phyloP scores from a whole-genome alignment of 148 eudicot genomes.

The Linanthus parryae region DNA sequence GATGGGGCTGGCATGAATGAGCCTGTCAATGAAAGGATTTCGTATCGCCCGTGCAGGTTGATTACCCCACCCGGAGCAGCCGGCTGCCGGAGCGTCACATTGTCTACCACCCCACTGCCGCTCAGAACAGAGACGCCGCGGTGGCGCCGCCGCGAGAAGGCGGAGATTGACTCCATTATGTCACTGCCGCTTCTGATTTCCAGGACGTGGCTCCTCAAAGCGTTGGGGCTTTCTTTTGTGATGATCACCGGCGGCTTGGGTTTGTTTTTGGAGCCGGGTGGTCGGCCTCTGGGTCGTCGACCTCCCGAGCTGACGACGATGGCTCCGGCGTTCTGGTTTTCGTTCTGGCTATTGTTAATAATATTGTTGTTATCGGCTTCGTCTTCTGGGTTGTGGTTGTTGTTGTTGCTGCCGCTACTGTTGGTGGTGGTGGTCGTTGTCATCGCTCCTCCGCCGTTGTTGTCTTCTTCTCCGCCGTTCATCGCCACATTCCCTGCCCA shows the following conservation, averaged over 20 bases:
- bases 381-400: too few species aligned
- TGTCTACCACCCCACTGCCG: conserved; percentile 58
- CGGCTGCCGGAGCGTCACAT: conserved; percentile 60
- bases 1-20: conserved; percentile 68
- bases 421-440: too few species aligned
- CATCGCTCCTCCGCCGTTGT: too few species aligned
- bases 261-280: conserved; percentile 69
- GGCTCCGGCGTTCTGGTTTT: too few species aligned
- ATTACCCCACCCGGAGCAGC: conserved; percentile 58
- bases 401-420: too few species aligned
- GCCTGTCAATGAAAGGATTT: conserved; percentile 59
- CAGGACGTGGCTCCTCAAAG: conserved; percentile 56
- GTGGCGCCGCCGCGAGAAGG: conserved; percentile 51
- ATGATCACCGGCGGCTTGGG: conserved; percentile 65
- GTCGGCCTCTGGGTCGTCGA: conserved; percentile 73
- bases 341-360: too few species aligned
- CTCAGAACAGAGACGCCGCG: conserved; percentile 61
- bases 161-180: conserved; percentile 38
- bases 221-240: conserved; percentile 63
- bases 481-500: too few species aligned
- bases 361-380: too few species aligned
- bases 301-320: too few species aligned
- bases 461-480: too few species aligned
- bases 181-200: conserved; percentile 60
- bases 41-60: conserved; percentile 57